Evolutionary conservation across 164 flowering plant species (phyloP), one percentile per base, ranked within the genome.

Genomic region (Chimonanthus praecox): DNA sequence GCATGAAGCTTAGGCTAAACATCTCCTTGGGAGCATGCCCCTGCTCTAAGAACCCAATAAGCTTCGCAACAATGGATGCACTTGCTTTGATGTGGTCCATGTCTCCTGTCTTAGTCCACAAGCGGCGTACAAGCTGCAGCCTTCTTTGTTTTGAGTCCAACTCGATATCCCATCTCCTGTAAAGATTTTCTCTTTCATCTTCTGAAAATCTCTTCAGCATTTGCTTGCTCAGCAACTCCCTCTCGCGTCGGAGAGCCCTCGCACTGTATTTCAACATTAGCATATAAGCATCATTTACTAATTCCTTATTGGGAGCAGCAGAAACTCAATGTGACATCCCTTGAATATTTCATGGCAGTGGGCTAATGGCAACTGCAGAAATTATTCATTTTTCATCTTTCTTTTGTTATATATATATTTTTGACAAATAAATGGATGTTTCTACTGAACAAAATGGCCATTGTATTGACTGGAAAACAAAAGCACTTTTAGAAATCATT

Each of bases 1-100:
- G 88, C 5, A 92, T 78, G 81, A 95, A 92, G 82, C 90, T 89
- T 18, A 95, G 94, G 15, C 94, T 93, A 71, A 93, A 91, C 94
- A 90, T 95, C 80, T 86, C 98, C 84, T 92, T 93, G 44, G 84
- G 77, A 49, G 88, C 88, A 46, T 82, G 75, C 20, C 88, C 99
- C 20, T 85, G 86, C 72, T 89, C 88, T 0, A 77, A 71, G 64
- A 91, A 85, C 50, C 85, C 89, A 46, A 89, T 75, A 50, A 93
- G 84, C 83, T 85, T 92, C 4, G 94, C 94, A 18, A 95, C 87
- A 69, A 90, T 80, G 47, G 81, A 65, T 43, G 99, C 97, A 73
- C 99, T 93, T 71, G 89, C 94, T n/a, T 4, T 69, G 44, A 85
- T 61, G 69, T 88, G 96, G 74, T 85, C 77, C 80, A 85, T 81